Evolutionary conservation across 352 stramenopile species (phyloP), one percentile per base, ranked within the genome.

Genomic region (Peronospora destructor): DNA sequence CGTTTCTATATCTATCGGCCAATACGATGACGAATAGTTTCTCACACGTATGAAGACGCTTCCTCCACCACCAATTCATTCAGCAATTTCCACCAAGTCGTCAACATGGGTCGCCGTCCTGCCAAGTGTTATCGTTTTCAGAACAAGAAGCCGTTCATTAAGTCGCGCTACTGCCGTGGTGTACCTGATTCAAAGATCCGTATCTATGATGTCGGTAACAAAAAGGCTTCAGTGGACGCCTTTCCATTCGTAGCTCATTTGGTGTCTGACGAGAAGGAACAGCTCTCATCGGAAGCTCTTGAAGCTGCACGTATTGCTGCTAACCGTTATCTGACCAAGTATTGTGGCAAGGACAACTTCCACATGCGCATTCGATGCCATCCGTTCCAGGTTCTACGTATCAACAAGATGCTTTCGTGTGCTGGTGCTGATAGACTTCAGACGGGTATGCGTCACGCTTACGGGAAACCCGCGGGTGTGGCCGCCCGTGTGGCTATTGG

Each of bases 81-180:
- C 47, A 52, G 49, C 49, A 53, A 61, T 60, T 75, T 67, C n/a
- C n/a, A 32, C 62, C 63, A 62, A 41, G 39, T 44, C 68, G 59
- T 63, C 56, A 62, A 29, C 28, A 73, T 73, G 64, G 64, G 64
- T 66, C 64, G 64, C 39, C 64, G 65, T 97, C 96, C 96, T 66
- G 93, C 96, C 71, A 95, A 96, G 74, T 99, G 96, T 83, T 99
- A 98, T 86, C 95, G 97, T 74, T 99, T 99, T 92, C 94, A 98
- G 81, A 99, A 99, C 94, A 99, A 99, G 95, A 99, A 99, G 85
- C 97, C 97, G 44, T 99, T 99, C 87, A 99, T 99, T 83, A 99
- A 99, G 90, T 98, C 93, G 48, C 92, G 97, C 59, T 99, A 98
- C 84, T 99, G 96, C 73, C 95, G 97, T 82, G 97, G 97, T 94